Conservation (phyloP, 2,329 filamentous ascomycete species). For the Didymella exigua region DNA sequence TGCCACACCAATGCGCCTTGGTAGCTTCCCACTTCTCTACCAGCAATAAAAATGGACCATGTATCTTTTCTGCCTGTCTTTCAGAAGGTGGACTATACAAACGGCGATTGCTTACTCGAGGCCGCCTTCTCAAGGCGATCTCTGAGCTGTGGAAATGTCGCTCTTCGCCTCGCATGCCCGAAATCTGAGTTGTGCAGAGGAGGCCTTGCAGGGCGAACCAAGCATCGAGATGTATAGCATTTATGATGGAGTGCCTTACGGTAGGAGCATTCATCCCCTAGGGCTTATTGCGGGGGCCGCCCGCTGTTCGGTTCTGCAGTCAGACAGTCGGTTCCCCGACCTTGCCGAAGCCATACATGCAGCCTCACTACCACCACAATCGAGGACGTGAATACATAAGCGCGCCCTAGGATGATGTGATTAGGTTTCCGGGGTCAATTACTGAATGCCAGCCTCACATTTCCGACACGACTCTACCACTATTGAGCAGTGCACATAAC, state of each 20-base stretch:
- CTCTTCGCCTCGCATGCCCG: neutral
- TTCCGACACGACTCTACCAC: neutral
- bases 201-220: neutral
- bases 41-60: neutral
- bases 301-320: neutral
- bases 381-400: conserved; percentile 4
- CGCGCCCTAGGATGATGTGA: neutral
- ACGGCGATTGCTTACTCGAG: neutral
- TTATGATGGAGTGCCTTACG: neutral
- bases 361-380: neutral
- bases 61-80: neutral
- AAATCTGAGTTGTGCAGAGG: neutral
- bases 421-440: neutral
- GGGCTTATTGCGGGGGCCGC: neutral
- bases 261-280: neutral
- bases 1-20: too few relatives aligned
- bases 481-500: neutral
- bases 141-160: neutral
- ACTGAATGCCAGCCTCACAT: neutral
- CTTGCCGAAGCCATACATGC: conserved; percentile 8
- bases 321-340: conserved; percentile 11
- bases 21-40: neutral
- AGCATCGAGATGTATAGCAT: neutral
- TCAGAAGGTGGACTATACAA: neutral
- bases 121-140: neutral